Base-by-base conservation (phyloP, 2,329 filamentous ascomycete genomes). In the Paracorniculantispora psalliotae region DNA sequence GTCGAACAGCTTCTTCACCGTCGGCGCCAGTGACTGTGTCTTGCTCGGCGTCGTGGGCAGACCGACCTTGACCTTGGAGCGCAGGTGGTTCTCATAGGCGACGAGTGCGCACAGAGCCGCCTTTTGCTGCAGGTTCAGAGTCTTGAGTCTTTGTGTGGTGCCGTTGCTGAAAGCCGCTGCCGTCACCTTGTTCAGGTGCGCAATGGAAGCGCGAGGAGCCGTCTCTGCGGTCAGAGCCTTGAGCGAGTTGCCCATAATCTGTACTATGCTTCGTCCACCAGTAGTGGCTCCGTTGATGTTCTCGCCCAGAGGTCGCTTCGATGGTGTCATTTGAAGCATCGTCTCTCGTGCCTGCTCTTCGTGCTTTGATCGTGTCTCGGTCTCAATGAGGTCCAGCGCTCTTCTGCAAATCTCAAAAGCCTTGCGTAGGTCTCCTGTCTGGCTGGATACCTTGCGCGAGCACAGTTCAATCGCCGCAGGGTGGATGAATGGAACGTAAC, bases 61-160 rank as follows among this genome's bases (percentile, higher is more conserved):
- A 35, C 68, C 69, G 21, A 73, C 65, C 66, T 76, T 83, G 59
- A 78, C 75, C 57, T 61, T 67, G 8, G 76, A 76, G 51, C 84
- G 80, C 64, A 84, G 88, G 63, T 85, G 86, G 66, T 89, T 90
- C 71, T 97, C 92, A n/a, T 94, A 84, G 2, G 91, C 91, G 41
- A 93, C 82, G 15, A 99, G 80, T 0, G 93, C 86, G 75, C 94
- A 99, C 10, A 99, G 81, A 0, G 93, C 92, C 4, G 93, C 94
- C 72, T 96, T 97, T 73, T 99, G 94, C 70, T 99, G 96, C 2
- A 99, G 81, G 70, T 97, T 99, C 59, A 99, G 83, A 4, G 87
- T 86, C 72, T 90, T 88, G 15, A 99, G 84, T 60, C 94, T 85
- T 66, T 97, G 91, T 13, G 81, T 84, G 1, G 92, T 89, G 37